Base-by-base conservation (phyloP, 805 yeast species). In the Blastobotrys peoriensis region DNA sequence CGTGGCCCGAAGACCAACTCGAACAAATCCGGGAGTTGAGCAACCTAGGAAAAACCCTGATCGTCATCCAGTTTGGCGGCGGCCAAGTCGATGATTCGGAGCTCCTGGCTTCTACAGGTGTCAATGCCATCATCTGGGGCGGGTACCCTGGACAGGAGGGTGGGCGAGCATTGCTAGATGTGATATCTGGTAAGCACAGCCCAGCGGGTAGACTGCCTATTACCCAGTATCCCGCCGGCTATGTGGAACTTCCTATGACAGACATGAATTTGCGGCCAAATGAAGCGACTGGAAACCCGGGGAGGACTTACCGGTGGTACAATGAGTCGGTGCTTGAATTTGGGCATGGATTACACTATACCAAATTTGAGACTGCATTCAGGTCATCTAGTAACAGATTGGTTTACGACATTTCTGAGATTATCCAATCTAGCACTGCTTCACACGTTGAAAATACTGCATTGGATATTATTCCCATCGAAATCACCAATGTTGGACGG, bases 141-240 rank as follows among this genome's bases (percentile, higher is more conserved):
- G 49, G 49, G 4, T 46, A 46, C 28, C 49, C 49, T 6, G 49
- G 49, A 2, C 49, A 46, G 23, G 27, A 27, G 16, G 49, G 49
- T 21, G 46, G 49, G 5, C n/a, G 16, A 15, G 49, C 49, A 5
- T 16, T 46, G 15, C 8, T 42, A 15, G 46, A 46, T 39, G 25
- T 46, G 17, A 35, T 46, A 6, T 33, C 44, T 17, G 49, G 49
- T n/a, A 41, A 25, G 22, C 21, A n/a, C 4, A 19, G 46, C 15
- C 49, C 49, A 2, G 43, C 49, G 3, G 49, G 49, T 16, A 15
- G 49, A 5, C 41, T 46, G 3, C 43, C 46, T 5, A 5, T 17
- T 10, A 46, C 49, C 15, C 49, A 46, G 33, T 46, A 46, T 22
- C 49, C 49, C 3, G 43, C 35, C 3, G 43, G 38, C 9, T 46